A percentile compares a stretch with the other conserved stretches of the same genome.
Conservation (phyloP, 768 basidiomycete genomes). For the Trametes meyenii region DNA sequence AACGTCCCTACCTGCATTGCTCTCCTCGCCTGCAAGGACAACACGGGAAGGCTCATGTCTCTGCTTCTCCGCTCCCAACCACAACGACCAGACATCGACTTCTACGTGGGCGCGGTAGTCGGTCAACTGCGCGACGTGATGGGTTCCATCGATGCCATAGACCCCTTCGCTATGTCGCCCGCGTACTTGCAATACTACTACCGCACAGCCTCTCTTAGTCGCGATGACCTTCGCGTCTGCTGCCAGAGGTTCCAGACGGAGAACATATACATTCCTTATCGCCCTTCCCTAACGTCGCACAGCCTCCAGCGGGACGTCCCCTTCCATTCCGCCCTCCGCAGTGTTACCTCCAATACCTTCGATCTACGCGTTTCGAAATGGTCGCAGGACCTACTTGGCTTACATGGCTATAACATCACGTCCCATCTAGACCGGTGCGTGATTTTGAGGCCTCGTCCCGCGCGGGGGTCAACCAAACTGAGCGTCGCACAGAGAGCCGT, state of each 20-base stretch:
- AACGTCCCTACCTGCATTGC: conserved; percentile 4
- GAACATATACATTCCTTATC: conserved; percentile 17
- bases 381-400: conserved; percentile 1
- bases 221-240: neutral
- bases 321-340: neutral
- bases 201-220: neutral
- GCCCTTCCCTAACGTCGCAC: neutral
- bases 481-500: neutral
- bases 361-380: neutral
- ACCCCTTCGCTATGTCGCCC: neutral
- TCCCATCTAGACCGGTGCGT: neutral
- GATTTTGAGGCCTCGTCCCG: neutral
- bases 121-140: conserved; percentile 3
- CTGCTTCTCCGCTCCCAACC: conserved; percentile 8
- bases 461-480: no score
- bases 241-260: neutral
- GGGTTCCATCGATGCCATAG: neutral
- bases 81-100: neutral
- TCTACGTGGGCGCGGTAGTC: neutral
- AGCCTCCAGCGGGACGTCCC: conserved; percentile 1
- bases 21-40: conserved; percentile 7
- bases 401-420: neutral
- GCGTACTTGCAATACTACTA: conserved; percentile 4
- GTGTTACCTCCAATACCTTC: neutral
- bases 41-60: neutral